Evolutionary conservation across 768 basidiomycete genomes (phyloP), one percentile per base, ranked within the genome.

Genomic region (Naganishia vishniacii): DNA sequence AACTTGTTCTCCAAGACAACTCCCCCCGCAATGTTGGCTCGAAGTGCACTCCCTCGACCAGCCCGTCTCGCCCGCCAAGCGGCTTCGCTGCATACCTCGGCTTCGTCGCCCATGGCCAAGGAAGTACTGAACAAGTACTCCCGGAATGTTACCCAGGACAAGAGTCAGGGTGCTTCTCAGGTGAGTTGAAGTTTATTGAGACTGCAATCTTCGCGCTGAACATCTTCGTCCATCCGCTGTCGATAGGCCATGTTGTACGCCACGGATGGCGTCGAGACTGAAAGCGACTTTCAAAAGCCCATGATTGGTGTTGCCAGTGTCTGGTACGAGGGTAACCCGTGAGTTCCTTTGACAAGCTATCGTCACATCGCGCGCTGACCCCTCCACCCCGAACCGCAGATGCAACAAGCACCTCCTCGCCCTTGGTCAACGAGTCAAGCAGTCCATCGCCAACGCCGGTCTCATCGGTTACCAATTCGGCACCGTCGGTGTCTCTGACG

Each of bases 291-390:
- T 67, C 81, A 89, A 73, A 97, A 94, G 76, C 86, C 93, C 47
- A 97, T 98, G 93, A 89, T 99, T 62, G 95, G 95, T 53, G 85
- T 99, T 28, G 95, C 86, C 11, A 94, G 91, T 69, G 88, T 99
- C 37, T 99, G 95, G 95, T 98, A 98, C 73, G 94, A 99, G 76
- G 94, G 94, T 44, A 97, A 95, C 78, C 95, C 95, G 89, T 98
- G 77, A 81, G 90, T 81, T 15, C 25, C 31, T 44, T 37, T 32
- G 12, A 15, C 25, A 6, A 16, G n/a, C 26, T 34, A 40, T n/a
- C 26, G 49, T 40, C 3, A 15, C 28, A 37, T 29, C 29, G n/a
- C 2, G 9, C 11, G 28, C 44, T 7, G 15, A 61, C 4, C 29
- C 45, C 42, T 25, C 23, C 1, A 26, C 13, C n/a, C 23, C 13